phyloP scores from a whole-genome alignment of 352 stramenopile genomes.

The Phytophthora sp. region DNA sequence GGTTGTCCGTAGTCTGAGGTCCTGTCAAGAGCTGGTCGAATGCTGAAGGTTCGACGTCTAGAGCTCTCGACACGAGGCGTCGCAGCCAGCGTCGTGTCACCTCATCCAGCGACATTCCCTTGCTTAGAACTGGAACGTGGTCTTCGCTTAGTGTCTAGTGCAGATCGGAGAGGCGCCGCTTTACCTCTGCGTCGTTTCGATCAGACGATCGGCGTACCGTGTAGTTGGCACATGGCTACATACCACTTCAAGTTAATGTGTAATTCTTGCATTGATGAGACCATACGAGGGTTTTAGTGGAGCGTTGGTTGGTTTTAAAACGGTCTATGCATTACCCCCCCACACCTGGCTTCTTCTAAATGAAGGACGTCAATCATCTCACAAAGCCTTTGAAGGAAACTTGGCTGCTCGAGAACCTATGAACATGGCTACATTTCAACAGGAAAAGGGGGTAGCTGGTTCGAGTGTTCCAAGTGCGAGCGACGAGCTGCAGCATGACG shows the following conservation, averaged over 20 bases:
- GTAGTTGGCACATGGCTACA: slow-evolving; percentile 27
- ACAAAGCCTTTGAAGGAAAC: background rate
- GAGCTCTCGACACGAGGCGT: slow-evolving; percentile 61
- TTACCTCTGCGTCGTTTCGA: slow-evolving; percentile 29
- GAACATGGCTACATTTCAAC: background rate
- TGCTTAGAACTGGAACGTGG: no score
- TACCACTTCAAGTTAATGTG: slow-evolving; percentile 5
- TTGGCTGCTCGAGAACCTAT: background rate
- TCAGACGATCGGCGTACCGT: slow-evolving; percentile 14
- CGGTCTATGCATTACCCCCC: slow-evolving; percentile 15
- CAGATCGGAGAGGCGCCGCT: slow-evolving; percentile 8
- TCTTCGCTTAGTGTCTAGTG: no score
- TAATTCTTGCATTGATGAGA: slow-evolving; percentile 8
- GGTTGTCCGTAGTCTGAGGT: slow-evolving; percentile 39
- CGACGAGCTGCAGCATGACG: background rate
- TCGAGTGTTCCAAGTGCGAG: background rate
- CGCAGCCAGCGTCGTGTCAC: slow-evolving; percentile 59
- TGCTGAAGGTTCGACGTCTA: slow-evolving; percentile 61
- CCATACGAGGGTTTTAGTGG: slow-evolving; percentile 7
- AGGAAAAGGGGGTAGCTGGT: background rate
- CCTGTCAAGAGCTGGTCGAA: slow-evolving; percentile 64
- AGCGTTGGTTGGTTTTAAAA: slow-evolving; percentile 35
- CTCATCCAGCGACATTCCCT: slow-evolving; percentile 56
- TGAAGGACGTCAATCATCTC: slow-evolving; percentile 9
- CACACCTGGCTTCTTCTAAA: background rate